A percentile compares a stretch with the other conserved stretches of the same genome.
Evolutionary conservation across 164 flowering plant species (phyloP).

Genomic region (Stephania cephalantha): DNA sequence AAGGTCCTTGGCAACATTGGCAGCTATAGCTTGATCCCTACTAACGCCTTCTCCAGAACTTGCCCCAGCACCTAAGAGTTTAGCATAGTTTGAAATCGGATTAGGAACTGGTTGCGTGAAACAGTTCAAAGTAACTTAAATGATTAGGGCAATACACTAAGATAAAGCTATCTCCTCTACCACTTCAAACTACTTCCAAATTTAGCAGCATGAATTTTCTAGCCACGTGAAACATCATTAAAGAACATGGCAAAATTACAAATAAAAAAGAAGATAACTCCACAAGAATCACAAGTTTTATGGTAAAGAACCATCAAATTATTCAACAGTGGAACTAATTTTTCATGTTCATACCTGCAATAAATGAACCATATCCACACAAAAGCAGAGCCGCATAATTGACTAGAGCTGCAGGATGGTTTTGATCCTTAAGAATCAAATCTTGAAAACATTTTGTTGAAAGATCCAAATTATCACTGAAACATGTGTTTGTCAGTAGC

Average conservation of each 20-base stretch:
- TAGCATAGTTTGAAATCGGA: neutral
- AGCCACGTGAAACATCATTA: neutral
- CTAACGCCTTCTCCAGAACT: conserved; percentile 44
- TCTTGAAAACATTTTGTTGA: conserved; percentile 74
- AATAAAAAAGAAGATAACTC: neutral
- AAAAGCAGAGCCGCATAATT: conserved; percentile 77
- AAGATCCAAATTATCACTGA: conserved; percentile 79
- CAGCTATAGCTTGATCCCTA: conserved; percentile 43
- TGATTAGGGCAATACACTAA: neutral
- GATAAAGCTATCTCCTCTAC: neutral
- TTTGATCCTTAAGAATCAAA: conserved; percentile 76
- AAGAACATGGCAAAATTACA: neutral
- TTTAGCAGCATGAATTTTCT: neutral
- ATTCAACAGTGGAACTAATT: neutral
- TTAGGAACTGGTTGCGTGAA: neutral
- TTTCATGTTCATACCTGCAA: conserved; percentile 52
- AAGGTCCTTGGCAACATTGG: conserved; percentile 78
- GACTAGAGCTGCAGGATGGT: conserved; percentile 79
- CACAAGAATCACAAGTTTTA: neutral
- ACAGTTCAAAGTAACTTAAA: neutral
- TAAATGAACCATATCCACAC: conserved; percentile 65
- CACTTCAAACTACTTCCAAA: neutral
- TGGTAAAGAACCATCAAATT: neutral
- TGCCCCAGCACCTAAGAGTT: conserved; percentile 75
- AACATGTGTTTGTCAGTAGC: conserved; percentile 14